Percentiles rank a stretch among this genome's conserved stretches.
Conservation (phyloP, 2,329 filamentous ascomycete genomes). For the Phymatotrichopsis omnivora region DNA sequence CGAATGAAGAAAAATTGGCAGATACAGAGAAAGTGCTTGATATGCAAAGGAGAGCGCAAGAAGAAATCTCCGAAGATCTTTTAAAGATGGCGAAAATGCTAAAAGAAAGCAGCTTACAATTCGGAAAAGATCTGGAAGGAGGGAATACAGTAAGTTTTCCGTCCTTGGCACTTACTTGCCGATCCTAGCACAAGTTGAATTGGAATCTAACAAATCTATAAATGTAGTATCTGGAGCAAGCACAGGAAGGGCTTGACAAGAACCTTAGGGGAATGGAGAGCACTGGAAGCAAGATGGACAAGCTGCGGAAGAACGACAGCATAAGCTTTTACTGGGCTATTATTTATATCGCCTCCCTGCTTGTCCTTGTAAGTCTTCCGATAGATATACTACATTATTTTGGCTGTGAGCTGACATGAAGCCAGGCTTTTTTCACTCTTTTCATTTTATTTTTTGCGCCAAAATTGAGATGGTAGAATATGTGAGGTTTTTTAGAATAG, state of each 20-base stretch:
- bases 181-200: no score
- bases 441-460: conserved; percentile 24
- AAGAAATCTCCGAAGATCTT: conserved; percentile 21
- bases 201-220: no score
- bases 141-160: no score
- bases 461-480: conserved; percentile 21
- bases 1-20: not conserved
- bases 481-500: not conserved
- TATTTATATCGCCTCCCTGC: conserved; percentile 19
- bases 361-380: conserved; percentile 6
- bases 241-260: conserved; percentile 22
- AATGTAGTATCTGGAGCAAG: conserved; percentile 18
- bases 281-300: conserved; percentile 21
- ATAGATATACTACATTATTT: conserved; percentile 3
- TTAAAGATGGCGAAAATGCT: conserved; percentile 23
- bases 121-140: conserved; percentile 22
- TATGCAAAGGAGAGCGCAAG: conserved; percentile 20
- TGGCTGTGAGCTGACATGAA: not conserved
- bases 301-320: conserved; percentile 20
- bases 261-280: conserved; percentile 21
- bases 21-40: conserved; percentile 21
- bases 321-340: conserved; percentile 25
- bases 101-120: conserved; percentile 22
- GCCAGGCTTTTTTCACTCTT: conserved; percentile 16
- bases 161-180: no score